These are phyloP conservation scores for Arthrobotrys megalospora DNA, from an alignment of 2,329 filamentous ascomycete genomes.

Conservation along the genomic window DNA sequence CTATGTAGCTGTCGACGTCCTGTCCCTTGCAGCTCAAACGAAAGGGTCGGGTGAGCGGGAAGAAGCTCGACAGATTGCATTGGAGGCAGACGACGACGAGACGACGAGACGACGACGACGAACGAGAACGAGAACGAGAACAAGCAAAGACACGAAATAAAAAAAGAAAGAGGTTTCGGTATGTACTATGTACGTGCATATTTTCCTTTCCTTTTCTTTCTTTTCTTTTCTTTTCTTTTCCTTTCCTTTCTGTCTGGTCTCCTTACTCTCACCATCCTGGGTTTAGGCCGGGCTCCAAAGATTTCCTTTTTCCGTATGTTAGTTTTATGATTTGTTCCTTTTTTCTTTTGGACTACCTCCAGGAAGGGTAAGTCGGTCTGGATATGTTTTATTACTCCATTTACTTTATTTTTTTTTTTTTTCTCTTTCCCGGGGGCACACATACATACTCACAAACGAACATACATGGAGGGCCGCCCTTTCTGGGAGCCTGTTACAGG, in stretches of 20 bases:
- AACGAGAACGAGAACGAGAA: not conserved
- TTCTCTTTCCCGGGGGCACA: conserved; percentile 30
- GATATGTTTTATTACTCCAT: conserved; percentile 20
- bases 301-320: conserved; percentile 27
- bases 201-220: conserved; percentile 1
- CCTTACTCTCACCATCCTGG: conserved; percentile 51
- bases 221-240: no score
- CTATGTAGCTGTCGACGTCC: conserved; percentile 1
- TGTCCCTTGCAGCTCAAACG: conserved; percentile 59
- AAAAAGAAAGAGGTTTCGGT: not conserved
- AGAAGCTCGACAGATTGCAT: not conserved
- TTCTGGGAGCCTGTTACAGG: conserved; percentile 52
- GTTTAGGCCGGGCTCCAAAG: conserved; percentile 36
- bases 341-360: conserved; percentile 51
- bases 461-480: conserved; percentile 10
- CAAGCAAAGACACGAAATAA: not conserved
- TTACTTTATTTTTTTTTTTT: conserved; percentile 44
- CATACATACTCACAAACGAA: conserved; percentile 3
- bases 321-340: conserved; percentile 51
- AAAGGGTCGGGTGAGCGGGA: not conserved
- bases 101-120: not conserved
- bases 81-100: not conserved
- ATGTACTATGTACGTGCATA: not conserved
- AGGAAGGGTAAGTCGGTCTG: conserved; percentile 29
- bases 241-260: conserved; percentile 34